Base-by-base conservation (phyloP, 2,329 filamentous ascomycete genomes). In the Orbilia ellipsospora region DNA sequence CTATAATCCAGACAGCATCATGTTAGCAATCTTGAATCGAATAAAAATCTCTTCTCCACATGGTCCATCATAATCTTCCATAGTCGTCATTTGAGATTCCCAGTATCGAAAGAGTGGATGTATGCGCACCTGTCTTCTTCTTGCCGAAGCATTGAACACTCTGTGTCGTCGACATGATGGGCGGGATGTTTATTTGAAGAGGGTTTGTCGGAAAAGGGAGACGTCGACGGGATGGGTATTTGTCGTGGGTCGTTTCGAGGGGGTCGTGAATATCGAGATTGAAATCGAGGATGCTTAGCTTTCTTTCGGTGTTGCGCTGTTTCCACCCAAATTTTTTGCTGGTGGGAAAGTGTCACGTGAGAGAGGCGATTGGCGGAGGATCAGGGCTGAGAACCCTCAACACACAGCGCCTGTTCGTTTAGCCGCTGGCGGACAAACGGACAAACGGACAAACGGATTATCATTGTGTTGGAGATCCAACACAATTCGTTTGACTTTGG, bases 131-230 rank as follows among this genome's bases (percentile, higher is more conserved):
- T 84, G 90, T 93, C 89, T 92, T 93, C 89, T 94, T 94, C 91
- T 97, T 97, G 90, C 94, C 94, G 92, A 98, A 97, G 92, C 93
- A 97, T 90, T 97, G 93, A 83, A 93, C 91, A 86, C 89, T 91
- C 87, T 92, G 90, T 82, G 77, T 68, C 57, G 88, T 87, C 82
- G 90, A 87, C 85, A 91, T 90, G 90, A 93, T 92, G 85, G 83
- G 92, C 87, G 84, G 83, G 83, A 78, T 61, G 8, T 44, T 54
- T 70, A 69, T 48, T 73, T 62, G 64, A 42, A 52, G 52, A 63
- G 50, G 23, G 23, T 23, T 59, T 52, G 72, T 69, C 52, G 59
- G 64, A 51, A 54, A 40, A 40, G 28, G 51, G 52, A 18, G 31
- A 12, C 42, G 72, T 75, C 64, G 64, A 60, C 64, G 59, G 59